These are phyloP conservation scores for Ceratobasidium sp. DNA, from an alignment of 1,284 basidiomycete species.

Conservation along the genomic window DNA sequence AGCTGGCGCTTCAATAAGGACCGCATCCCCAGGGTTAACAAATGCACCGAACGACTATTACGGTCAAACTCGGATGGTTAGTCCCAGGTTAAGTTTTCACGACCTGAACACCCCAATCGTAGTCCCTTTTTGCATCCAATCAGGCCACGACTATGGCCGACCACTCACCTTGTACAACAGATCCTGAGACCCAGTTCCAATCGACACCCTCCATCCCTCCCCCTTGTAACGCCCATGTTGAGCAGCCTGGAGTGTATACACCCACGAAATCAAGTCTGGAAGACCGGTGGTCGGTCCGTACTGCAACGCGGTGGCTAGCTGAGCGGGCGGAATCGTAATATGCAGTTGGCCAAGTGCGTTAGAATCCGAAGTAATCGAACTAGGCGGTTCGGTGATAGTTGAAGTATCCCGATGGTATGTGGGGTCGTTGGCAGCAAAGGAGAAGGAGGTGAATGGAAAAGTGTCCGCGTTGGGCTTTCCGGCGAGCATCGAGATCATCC, in stretches of 20 bases:
- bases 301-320: constrained; percentile 75
- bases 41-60: constrained; percentile 55
- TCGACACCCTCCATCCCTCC: constrained; percentile 73
- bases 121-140: neutral
- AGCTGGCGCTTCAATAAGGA: constrained; percentile 88
- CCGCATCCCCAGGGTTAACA: constrained; percentile 83
- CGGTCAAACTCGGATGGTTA: neutral
- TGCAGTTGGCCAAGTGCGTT: constrained; percentile 54
- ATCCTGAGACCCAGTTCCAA: constrained; percentile 91
- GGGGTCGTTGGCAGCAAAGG: constrained; percentile 15
- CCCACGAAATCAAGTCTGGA: constrained; percentile 69
- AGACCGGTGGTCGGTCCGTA: constrained; percentile 84
- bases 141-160: no score
- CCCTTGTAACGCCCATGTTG: constrained; percentile 70
- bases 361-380: neutral
- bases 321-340: constrained; percentile 67
- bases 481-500: constrained; percentile 87
- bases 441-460: constrained; percentile 75
- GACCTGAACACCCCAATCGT: neutral
- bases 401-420: neutral
- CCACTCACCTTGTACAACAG: constrained; percentile 79
- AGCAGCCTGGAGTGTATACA: constrained; percentile 73
- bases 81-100: no score
- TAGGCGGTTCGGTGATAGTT: neutral
- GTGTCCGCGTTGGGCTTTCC: constrained; percentile 90